These are phyloP conservation scores for Lycium ferocissimum DNA, from an alignment of 257 asterid species.

Conservation along the genomic window DNA sequence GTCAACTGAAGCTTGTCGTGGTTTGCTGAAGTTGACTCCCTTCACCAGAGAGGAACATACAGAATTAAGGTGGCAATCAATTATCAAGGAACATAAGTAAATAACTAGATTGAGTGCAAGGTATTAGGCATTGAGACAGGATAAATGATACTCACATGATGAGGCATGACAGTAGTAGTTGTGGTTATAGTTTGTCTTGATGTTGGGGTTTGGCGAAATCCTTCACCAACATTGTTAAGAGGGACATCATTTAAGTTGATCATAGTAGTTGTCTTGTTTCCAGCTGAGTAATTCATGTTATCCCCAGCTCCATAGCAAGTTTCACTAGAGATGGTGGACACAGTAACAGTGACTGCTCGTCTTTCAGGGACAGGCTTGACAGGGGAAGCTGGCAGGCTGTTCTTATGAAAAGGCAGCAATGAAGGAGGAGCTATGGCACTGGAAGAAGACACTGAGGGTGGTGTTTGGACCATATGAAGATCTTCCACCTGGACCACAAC, in stretches of 20 bases:
- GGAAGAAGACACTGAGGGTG: slow-evolving; percentile 91
- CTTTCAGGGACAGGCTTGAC: slow-evolving; percentile 90
- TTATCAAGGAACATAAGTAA: not conserved
- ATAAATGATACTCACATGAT: slow-evolving; percentile 45
- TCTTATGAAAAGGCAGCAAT: slow-evolving; percentile 46
- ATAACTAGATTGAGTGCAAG: not conserved
- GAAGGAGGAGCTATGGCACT: slow-evolving; percentile 53
- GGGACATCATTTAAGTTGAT: slow-evolving; percentile 66
- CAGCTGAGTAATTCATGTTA: slow-evolving; percentile 34
- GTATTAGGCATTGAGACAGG: not conserved
- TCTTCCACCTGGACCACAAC: slow-evolving; percentile 73
- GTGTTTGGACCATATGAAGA: slow-evolving; percentile 68
- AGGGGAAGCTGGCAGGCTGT: slow-evolving; percentile 48
- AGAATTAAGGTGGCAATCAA: not conserved
- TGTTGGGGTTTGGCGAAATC: slow-evolving; percentile 34
- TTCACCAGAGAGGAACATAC: slow-evolving; percentile 3
- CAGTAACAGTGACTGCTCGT: slow-evolving; percentile 66
- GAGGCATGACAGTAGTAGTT: slow-evolving; percentile 40
- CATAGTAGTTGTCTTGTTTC: slow-evolving; percentile 32
- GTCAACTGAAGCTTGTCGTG: not conserved
- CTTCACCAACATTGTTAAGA: slow-evolving; percentile 30
- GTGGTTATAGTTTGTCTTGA: slow-evolving; percentile 31
- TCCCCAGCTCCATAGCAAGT: slow-evolving; percentile 46
- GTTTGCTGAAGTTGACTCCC: not conserved
- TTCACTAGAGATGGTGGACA: slow-evolving; percentile 54